These are phyloP conservation scores for Dioszegia hungarica DNA, from an alignment of 768 basidiomycete species.

Conservation along the genomic window DNA sequence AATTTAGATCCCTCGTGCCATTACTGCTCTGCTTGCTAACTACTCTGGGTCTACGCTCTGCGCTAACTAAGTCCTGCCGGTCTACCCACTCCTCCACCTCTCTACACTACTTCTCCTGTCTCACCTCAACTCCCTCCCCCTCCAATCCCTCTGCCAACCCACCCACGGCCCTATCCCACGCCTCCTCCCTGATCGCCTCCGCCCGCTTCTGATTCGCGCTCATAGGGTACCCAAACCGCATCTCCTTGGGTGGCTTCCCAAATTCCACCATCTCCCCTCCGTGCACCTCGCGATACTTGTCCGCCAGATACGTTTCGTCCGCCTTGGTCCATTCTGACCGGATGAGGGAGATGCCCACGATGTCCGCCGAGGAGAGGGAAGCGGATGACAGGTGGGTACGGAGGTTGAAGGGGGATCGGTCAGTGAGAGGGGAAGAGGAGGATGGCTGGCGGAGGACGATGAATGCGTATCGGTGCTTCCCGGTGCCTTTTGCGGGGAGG, in stretches of 20 bases:
- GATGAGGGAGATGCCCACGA: constrained; percentile 16
- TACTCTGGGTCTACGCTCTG: not conserved
- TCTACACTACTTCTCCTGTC: constrained; percentile 1
- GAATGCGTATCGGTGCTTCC: constrained; percentile 81
- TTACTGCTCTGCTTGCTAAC: not conserved
- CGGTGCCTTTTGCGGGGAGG: constrained; percentile 81
- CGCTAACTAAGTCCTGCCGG: no score
- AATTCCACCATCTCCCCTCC: constrained; percentile 21
- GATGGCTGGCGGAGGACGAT: constrained; percentile 67
- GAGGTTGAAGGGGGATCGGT: constrained; percentile 15
- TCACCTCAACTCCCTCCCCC: not conserved
- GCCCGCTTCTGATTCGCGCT: constrained; percentile 12
- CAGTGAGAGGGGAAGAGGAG: not conserved
- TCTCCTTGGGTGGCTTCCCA: constrained; percentile 32
- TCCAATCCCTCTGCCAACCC: constrained; percentile 2
- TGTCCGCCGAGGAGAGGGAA: not conserved
- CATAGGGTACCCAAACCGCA: constrained; percentile 27
- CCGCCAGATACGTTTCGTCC: constrained; percentile 6
- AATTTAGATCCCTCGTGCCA: no score
- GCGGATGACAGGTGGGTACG: not conserved
- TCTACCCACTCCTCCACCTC: not conserved
- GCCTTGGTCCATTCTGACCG: constrained; percentile 11
- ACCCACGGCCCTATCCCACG: constrained; percentile 7
- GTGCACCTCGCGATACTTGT: not conserved
- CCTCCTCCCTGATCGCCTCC: constrained; percentile 14